Percentiles rank a stretch among this genome's conserved stretches.
Evolutionary conservation across 768 basidiomycete species (phyloP).

Genomic region (Pleurotus tuber-regium): DNA sequence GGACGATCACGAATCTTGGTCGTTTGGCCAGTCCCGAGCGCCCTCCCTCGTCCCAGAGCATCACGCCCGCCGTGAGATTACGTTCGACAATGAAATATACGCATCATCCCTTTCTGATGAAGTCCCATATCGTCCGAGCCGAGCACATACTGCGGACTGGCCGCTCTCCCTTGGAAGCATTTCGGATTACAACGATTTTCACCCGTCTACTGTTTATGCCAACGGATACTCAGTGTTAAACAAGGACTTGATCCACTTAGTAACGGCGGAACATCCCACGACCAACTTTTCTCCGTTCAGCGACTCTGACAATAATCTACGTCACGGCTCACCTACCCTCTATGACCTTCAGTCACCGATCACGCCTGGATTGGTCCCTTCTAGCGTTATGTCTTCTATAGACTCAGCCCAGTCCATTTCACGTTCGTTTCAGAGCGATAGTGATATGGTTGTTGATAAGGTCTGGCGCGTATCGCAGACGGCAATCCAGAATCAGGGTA

Average conservation of each 20-base stretch:
- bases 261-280: conserved; percentile 18
- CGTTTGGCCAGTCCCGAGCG: neutral
- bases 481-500: conserved; percentile 12
- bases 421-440: conserved; percentile 51
- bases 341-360: conserved; percentile 21
- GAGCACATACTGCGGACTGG: conserved; percentile 19
- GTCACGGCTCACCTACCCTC: neutral
- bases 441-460: conserved; percentile 47
- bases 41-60: neutral
- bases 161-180: conserved; percentile 29
- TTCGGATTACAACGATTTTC: conserved; percentile 20
- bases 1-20: neutral
- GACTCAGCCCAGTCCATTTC: conserved; percentile 37
- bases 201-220: conserved; percentile 17
- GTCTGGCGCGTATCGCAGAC: conserved; percentile 41
- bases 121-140: neutral
- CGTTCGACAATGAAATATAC: neutral
- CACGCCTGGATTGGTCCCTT: conserved; percentile 53
- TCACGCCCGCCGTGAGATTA: neutral
- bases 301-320: conserved; percentile 34
- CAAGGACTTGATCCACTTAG: conserved; percentile 31
- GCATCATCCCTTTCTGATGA: neutral
- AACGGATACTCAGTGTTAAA: conserved; percentile 41
- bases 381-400: conserved; percentile 53
- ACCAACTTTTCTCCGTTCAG: conserved; percentile 54